Conservation (phyloP, 768 basidiomycete species). For the Ramaria rubella region DNA sequence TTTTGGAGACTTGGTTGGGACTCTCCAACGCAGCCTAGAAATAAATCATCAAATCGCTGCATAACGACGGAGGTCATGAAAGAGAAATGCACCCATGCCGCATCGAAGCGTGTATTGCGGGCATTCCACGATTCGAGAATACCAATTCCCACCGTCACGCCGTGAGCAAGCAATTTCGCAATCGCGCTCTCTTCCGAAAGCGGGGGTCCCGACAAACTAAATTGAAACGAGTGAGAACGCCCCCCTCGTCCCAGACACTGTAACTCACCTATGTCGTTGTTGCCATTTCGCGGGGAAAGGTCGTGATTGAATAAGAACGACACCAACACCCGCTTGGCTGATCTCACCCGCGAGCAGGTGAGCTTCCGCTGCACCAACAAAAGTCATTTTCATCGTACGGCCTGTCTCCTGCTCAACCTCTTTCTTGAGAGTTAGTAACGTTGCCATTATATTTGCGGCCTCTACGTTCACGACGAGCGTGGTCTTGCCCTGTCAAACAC, state of each 20-base stretch:
- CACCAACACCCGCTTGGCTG: slow-evolving; percentile 36
- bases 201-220: slow-evolving; percentile 67
- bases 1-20: slow-evolving; percentile 30
- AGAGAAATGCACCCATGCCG: slow-evolving; percentile 62
- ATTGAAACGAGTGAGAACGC: background rate
- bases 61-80: background rate
- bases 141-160: slow-evolving; percentile 69
- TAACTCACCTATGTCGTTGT: slow-evolving; percentile 21
- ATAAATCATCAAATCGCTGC: background rate
- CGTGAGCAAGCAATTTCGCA: slow-evolving; percentile 53
- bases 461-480: slow-evolving; percentile 46
- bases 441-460: slow-evolving; percentile 68
- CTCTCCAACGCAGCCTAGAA: slow-evolving; percentile 30
- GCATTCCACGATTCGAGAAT: slow-evolving; percentile 62
- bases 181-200: slow-evolving; percentile 55
- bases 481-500: slow-evolving; percentile 25
- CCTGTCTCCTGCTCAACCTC: slow-evolving; percentile 57
- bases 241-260: background rate
- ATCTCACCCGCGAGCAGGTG: slow-evolving; percentile 65
- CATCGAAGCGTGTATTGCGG: slow-evolving; percentile 72
- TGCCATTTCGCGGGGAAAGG: slow-evolving; percentile 33
- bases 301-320: slow-evolving; percentile 31
- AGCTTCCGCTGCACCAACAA: slow-evolving; percentile 55
- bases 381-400: slow-evolving; percentile 53
- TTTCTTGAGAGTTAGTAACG: slow-evolving; percentile 57